phyloP scores from a whole-genome alignment of 2,329 filamentous ascomycete genomes.

The Xylogone sp. region DNA sequence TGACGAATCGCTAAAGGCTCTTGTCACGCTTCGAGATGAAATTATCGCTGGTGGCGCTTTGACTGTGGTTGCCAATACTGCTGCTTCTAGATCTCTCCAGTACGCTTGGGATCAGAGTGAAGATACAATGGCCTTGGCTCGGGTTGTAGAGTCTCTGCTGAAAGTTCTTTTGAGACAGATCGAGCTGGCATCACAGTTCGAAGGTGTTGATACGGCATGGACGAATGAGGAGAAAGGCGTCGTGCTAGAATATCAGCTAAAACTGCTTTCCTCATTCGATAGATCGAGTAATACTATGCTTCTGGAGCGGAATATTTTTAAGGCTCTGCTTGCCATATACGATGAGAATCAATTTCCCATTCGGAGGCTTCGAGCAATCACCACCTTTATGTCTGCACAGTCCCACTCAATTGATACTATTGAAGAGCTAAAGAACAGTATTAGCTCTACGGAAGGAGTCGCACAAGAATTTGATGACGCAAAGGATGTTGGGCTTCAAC shows the following conservation, averaged over 20 bases:
- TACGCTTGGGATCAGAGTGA: conserved; percentile 50
- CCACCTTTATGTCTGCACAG: conserved; percentile 17
- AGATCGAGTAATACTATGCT: conserved; percentile 12
- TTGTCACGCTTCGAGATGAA: conserved; percentile 57
- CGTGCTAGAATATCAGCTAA: conserved; percentile 57
- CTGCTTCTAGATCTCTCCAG: conserved; percentile 46
- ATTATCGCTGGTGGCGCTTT: conserved; percentile 57
- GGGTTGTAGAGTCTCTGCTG: conserved; percentile 55
- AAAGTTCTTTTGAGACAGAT: conserved; percentile 57
- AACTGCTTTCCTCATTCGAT: conserved; percentile 31
- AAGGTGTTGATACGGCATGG: conserved; percentile 20
- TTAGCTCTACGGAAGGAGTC: conserved; percentile 6
- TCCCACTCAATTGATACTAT: conserved; percentile 9
- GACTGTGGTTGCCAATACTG: conserved; percentile 44
- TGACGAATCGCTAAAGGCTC: conserved; percentile 54
- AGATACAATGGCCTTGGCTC: conserved; percentile 49
- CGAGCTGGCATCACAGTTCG: conserved; percentile 48
- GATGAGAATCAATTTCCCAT: conserved; percentile 22
- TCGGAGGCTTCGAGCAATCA: conserved; percentile 24
- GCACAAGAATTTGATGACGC: conserved; percentile 11
- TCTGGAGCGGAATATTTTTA: conserved; percentile 18
- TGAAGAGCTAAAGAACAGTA: conserved; percentile 6
- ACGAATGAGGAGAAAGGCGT: conserved; percentile 50
- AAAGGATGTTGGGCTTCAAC: conserved; percentile 19
- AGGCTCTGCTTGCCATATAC: conserved; percentile 22